Percentiles rank a stretch among this genome's conserved stretches.
These are phyloP conservation scores for Penicillium subrubescens DNA, from an alignment of 495 filamentous ascomycete genomes.

Conservation along the genomic window DNA sequence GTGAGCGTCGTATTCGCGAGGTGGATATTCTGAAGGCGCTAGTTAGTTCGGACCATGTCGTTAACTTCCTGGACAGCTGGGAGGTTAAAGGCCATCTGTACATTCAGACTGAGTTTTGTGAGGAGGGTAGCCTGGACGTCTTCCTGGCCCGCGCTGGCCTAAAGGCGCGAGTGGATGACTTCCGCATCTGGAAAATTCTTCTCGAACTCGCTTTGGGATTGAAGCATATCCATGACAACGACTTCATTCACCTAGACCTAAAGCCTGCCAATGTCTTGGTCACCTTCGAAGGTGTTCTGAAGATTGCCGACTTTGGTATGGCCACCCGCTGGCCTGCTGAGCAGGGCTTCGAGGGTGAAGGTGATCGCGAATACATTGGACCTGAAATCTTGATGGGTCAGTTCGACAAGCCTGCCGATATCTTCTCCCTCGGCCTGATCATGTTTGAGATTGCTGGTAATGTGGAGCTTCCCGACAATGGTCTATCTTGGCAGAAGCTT, in stretches of 20 bases:
- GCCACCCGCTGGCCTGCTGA: slow-evolving; percentile 78
- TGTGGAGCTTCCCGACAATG: slow-evolving; percentile 87
- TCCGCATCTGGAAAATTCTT: slow-evolving; percentile 96
- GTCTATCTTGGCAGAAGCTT: slow-evolving; percentile 82
- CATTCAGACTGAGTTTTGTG: slow-evolving; percentile 96
- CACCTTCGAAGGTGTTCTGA: slow-evolving; percentile 85
- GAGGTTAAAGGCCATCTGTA: slow-evolving; percentile 80
- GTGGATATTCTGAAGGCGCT: slow-evolving; percentile 73
- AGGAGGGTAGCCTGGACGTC: slow-evolving; percentile 83
- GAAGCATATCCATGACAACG: slow-evolving; percentile 81
- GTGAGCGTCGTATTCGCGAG: slow-evolving; percentile 76
- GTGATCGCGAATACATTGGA: slow-evolving; percentile 93
- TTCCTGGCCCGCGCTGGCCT: slow-evolving; percentile 78
- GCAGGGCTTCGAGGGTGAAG: slow-evolving; percentile 80
- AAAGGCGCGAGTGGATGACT: slow-evolving; percentile 89
- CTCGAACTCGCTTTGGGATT: slow-evolving; percentile 81
- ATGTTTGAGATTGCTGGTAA: slow-evolving; percentile 94
- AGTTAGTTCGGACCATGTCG: slow-evolving; percentile 74
- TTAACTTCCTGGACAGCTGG: slow-evolving; percentile 82
- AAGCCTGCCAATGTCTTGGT: slow-evolving; percentile 96
- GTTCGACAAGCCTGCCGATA: slow-evolving; percentile 86
- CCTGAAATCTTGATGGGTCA: slow-evolving; percentile 84
- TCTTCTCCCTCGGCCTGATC: slow-evolving; percentile 91
- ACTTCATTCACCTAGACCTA: slow-evolving; percentile 90
- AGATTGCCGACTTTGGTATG: slow-evolving; percentile 96